Evolutionary conservation across 306 rosid genomes (phyloP).

Genomic region (Styphnolobium japonicum): DNA sequence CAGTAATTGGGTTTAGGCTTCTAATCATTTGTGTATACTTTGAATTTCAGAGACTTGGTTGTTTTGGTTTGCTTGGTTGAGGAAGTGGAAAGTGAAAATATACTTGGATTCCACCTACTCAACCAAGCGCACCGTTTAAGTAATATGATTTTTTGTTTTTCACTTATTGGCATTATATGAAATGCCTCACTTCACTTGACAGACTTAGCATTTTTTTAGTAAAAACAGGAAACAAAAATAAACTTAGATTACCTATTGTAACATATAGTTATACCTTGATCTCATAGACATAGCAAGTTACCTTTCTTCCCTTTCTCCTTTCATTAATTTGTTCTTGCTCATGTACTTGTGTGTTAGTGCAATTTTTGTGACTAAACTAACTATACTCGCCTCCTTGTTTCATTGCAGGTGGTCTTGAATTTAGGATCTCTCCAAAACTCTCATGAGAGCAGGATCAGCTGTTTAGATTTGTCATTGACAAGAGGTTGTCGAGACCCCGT

Average conservation of each 20-base stretch:
- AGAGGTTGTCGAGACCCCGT: too few relatives aligned
- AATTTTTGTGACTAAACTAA: background rate
- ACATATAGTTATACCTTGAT: background rate
- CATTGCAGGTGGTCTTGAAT: too few relatives aligned
- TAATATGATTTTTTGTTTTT: background rate
- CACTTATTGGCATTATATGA: background rate
- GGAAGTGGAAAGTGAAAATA: too few relatives aligned
- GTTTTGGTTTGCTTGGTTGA: too few relatives aligned
- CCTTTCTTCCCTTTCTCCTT: background rate
- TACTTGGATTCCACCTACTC: too few relatives aligned
- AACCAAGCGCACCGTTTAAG: too few relatives aligned
- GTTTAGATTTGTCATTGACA: too few relatives aligned
- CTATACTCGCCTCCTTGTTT: too few relatives aligned
- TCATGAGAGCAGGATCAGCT: too few relatives aligned
- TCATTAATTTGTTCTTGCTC: background rate
- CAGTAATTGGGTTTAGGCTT: background rate
- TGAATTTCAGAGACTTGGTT: conserved; percentile 77
- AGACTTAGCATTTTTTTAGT: background rate
- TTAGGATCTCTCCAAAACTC: too few relatives aligned
- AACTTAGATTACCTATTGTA: background rate
- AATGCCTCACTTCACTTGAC: background rate
- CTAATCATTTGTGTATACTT: background rate
- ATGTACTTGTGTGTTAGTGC: background rate
- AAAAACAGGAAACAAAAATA: background rate
- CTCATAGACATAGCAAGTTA: background rate